Percentiles rank a stretch among this genome's conserved stretches.
These are phyloP conservation scores for Solanum chacoense DNA, from an alignment of 305 asterid genomes.

Conservation along the genomic window DNA sequence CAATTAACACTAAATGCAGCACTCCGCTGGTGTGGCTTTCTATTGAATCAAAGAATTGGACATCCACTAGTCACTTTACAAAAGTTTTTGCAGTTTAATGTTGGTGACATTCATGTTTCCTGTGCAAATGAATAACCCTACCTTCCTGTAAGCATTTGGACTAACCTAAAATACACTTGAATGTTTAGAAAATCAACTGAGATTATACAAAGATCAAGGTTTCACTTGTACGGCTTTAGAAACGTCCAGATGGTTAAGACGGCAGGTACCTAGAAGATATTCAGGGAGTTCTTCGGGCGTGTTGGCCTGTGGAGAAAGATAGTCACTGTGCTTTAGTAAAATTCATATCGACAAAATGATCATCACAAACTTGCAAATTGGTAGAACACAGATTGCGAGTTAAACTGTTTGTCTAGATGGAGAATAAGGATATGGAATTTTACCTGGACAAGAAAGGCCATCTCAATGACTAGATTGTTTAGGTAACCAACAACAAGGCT, in stretches of 20 bases:
- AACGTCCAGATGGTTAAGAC: constrained; percentile 72
- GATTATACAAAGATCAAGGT: constrained; percentile 3
- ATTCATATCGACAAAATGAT: background rate
- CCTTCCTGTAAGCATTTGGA: background rate
- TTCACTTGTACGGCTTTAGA: constrained; percentile 41
- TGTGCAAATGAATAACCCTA: background rate
- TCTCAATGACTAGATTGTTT: constrained; percentile 81
- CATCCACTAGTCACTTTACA: constrained; percentile 3
- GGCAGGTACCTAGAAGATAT: constrained; percentile 72
- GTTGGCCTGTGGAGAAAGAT: constrained; percentile 45
- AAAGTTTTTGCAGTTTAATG: background rate
- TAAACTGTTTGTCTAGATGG: background rate
- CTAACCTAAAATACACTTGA: background rate
- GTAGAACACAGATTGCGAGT: background rate
- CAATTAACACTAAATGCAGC: background rate
- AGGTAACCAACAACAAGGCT: constrained; percentile 96
- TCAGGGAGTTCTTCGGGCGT: constrained; percentile 87
- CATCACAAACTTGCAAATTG: background rate
- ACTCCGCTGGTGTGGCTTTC: background rate
- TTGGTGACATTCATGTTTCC: background rate
- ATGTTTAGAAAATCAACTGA: background rate
- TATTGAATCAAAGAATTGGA: constrained; percentile 1
- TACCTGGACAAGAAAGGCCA: constrained; percentile 96
- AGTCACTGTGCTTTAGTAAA: background rate
- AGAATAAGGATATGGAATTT: background rate